Evolutionary conservation across 2,329 filamentous ascomycete genomes (phyloP).

Genomic region (Emmonsia crescens): DNA sequence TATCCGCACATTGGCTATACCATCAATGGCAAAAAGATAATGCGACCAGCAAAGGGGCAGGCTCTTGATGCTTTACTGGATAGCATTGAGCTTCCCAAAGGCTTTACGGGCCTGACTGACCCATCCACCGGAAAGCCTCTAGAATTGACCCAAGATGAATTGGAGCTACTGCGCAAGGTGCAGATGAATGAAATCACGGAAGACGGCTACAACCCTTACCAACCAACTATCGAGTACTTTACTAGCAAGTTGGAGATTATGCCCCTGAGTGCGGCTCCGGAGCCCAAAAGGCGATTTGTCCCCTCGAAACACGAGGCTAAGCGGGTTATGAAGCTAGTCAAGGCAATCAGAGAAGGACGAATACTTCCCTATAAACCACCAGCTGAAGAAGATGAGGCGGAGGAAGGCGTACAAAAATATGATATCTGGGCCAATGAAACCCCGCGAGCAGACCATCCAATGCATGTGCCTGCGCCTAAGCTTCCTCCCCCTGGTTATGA

Average conservation of each 20-base stretch:
- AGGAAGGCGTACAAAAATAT: constrained; percentile 61
- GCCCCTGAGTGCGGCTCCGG: constrained; percentile 87
- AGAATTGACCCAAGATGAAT: constrained; percentile 73
- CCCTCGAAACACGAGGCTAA: constrained; percentile 97
- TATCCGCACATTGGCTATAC: constrained; percentile 98
- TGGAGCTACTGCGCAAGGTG: constrained; percentile 77
- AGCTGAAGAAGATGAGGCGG: constrained; percentile 60
- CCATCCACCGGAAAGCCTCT: constrained; percentile 87
- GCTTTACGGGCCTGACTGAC: constrained; percentile 93
- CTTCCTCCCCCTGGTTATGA: constrained; percentile 87
- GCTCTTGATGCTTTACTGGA: constrained; percentile 88
- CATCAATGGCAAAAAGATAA: constrained; percentile 96
- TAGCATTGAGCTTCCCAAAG: constrained; percentile 92
- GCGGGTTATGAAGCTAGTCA: constrained; percentile 92
- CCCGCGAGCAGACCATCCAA: constrained; percentile 68
- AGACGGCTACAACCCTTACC: constrained; percentile 87
- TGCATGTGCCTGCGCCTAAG: constrained; percentile 94
- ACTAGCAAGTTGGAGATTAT: constrained; percentile 83
- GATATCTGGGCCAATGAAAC: constrained; percentile 95
- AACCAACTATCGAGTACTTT: constrained; percentile 90
- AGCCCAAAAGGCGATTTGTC: constrained; percentile 89
- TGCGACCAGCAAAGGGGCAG: constrained; percentile 87
- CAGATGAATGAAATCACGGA: constrained; percentile 81
- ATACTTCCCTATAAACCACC: constrained; percentile 83
- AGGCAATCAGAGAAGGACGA: constrained; percentile 84